Evolutionary conservation across 1,284 basidiomycete species (phyloP), one percentile per base, ranked within the genome.

Genomic region (Termitomyces sp.): DNA sequence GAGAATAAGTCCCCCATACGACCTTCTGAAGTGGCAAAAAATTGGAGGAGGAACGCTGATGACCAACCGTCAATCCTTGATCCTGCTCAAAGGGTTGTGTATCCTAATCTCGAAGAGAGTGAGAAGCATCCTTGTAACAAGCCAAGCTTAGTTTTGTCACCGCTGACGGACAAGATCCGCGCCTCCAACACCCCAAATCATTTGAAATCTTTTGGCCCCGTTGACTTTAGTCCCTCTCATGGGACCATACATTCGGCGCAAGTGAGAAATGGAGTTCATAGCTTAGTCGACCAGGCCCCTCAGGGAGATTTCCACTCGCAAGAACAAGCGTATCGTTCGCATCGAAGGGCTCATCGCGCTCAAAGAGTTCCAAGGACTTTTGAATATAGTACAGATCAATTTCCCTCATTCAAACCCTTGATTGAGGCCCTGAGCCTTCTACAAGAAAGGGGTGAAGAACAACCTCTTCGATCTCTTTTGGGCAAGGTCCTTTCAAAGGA

Each of bases 401-500:
- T n/a, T 1, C 46, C 26, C 37, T 49, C 46, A 13, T 54, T 57
- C 40, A 19, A 35, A 3, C 43, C 52, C 16, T 38, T 60, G 7
- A 47, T 57, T 19, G 38, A 50, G 10, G 35, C 34, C 24, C 38
- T 61, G 0, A 14, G 41, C n/a, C 21, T 19, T 16, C 21, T 60
- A 16, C 45, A 50, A 18, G 34, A 18, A 26, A 42, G 38, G 35
- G 54, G 57, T 6, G 49, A 52, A 31, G 10, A 43, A 31, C 42
- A 50, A 24, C 59, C 55, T 34, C 39, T 59, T 34, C 50, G 60
- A 35, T 56, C 56, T 30, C 37, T 54, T 7, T 49, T 57, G 28
- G 56, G 55, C 18, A 42, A 42, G 26, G 26, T 46, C 11, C 46
- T 57, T 26, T 37, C 43, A 21, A 56, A 50, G 41, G 19, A 31